Percentiles rank a stretch among this genome's conserved stretches.
Conservation (phyloP, 306 rosid genomes). For the Cercis canadensis region DNA sequence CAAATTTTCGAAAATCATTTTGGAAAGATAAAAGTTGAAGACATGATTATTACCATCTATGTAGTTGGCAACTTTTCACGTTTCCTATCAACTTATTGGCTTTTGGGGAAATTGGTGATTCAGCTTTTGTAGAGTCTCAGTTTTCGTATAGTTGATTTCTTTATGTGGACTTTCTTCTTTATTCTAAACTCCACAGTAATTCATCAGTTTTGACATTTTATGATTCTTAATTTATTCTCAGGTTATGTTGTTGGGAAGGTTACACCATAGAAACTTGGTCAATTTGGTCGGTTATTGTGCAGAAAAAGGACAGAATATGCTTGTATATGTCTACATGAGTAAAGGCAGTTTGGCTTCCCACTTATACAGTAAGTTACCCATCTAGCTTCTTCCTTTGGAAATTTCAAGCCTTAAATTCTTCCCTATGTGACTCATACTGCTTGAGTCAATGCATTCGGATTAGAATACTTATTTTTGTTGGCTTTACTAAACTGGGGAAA, state of each 20-base stretch:
- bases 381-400: background rate
- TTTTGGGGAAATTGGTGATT: constrained; percentile 1
- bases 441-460: constrained; percentile 5
- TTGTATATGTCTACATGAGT: constrained; percentile 90
- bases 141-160: constrained; percentile 14
- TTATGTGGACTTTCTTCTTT: constrained; percentile 22
- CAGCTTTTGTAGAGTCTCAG: background rate
- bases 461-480: background rate
- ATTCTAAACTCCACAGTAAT: background rate
- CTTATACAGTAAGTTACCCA: constrained; percentile 73
- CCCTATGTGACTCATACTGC: background rate
- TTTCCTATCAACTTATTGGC: background rate
- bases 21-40: too few relatives aligned
- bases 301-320: constrained; percentile 91
- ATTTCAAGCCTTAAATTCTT: constrained; percentile 17
- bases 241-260: constrained; percentile 95
- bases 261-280: constrained; percentile 94
- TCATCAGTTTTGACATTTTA: constrained; percentile 27
- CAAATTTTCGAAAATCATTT: too few relatives aligned
- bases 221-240: constrained; percentile 39
- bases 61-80: too few relatives aligned
- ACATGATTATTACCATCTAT: too few relatives aligned
- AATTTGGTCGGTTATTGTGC: constrained; percentile 94
- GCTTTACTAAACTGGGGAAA: background rate
- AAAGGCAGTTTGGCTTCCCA: constrained; percentile 96